phyloP scores from a whole-genome alignment of 1,139 yeast species.

The Geotrichum candidum region DNA sequence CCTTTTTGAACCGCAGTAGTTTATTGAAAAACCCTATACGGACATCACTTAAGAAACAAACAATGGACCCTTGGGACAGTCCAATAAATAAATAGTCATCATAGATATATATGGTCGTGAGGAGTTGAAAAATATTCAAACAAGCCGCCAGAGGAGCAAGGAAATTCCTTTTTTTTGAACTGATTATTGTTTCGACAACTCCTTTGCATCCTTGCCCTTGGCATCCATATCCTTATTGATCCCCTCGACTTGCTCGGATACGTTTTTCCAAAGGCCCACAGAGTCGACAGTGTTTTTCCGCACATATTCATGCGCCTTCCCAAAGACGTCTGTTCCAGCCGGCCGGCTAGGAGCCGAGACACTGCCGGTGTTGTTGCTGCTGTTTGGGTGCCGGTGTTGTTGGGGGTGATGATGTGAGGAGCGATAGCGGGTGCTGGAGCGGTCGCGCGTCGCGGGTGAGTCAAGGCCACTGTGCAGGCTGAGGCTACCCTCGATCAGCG shows the following conservation, averaged over 20 bases:
- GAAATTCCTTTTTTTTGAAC: background rate
- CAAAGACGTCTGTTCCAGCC: slow-evolving; percentile 20
- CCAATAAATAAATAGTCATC: background rate
- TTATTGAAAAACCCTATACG: background rate
- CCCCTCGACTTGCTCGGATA: slow-evolving; percentile 18
- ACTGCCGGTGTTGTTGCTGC: background rate
- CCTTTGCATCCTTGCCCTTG: background rate
- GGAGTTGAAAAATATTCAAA: too few species aligned
- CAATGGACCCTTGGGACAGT: background rate
- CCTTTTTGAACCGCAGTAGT: background rate
- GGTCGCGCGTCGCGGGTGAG: slow-evolving; percentile 6
- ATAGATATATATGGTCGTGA: too few species aligned
- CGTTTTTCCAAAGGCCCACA: slow-evolving; percentile 19
- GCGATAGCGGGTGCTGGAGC: background rate
- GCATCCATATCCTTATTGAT: background rate
- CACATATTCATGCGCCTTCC: slow-evolving; percentile 20
- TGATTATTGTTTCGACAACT: background rate
- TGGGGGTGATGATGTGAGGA: background rate
- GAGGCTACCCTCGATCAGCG: slow-evolving; percentile 30
- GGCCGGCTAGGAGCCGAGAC: background rate
- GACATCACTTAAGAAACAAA: background rate
- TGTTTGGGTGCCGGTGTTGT: background rate
- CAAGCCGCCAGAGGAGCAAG: too few species aligned
- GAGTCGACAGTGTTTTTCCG: slow-evolving; percentile 19
- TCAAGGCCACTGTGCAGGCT: slow-evolving; percentile 21